phyloP scores from a whole-genome alignment of 306 rosid species.

The Rosa lucieae region DNA sequence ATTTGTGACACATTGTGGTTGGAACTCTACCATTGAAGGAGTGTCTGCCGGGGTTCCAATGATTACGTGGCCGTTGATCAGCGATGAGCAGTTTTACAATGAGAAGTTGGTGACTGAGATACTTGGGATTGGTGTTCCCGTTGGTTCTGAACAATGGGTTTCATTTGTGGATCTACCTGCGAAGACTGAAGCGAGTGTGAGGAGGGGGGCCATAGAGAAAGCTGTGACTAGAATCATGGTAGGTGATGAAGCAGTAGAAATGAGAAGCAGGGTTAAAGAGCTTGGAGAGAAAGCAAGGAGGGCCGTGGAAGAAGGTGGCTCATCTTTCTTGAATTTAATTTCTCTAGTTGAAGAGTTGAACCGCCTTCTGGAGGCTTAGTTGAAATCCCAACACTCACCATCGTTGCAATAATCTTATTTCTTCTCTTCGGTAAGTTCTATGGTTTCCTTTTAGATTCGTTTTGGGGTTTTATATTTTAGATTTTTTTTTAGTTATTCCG shows the following conservation, averaged over 20 bases:
- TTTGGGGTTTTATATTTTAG: too few species aligned
- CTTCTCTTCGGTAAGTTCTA: too few species aligned
- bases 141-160: constrained; percentile 32
- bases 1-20: constrained; percentile 23
- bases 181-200: constrained; percentile 21
- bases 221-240: constrained; percentile 26
- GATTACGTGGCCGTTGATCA: constrained; percentile 44
- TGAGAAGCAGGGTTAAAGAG: constrained; percentile 31
- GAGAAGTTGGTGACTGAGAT: constrained; percentile 36
- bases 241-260: constrained; percentile 36
- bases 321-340: constrained; percentile 21
- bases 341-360: constrained; percentile 27
- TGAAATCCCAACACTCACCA: too few species aligned
- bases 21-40: constrained; percentile 29
- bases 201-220: constrained; percentile 16
- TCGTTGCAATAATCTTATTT: too few species aligned
- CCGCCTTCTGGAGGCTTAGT: too few species aligned
- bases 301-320: constrained; percentile 34
- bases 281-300: constrained; percentile 22
- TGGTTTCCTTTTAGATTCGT: too few species aligned
- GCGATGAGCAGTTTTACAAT: constrained; percentile 35
- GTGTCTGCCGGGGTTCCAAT: constrained; percentile 38
- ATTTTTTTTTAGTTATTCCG: too few species aligned
- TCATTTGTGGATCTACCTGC: constrained; percentile 9
- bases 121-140: constrained; percentile 24